phyloP scores from a whole-genome alignment of 306 rosid genomes.

The Urtica urens region DNA sequence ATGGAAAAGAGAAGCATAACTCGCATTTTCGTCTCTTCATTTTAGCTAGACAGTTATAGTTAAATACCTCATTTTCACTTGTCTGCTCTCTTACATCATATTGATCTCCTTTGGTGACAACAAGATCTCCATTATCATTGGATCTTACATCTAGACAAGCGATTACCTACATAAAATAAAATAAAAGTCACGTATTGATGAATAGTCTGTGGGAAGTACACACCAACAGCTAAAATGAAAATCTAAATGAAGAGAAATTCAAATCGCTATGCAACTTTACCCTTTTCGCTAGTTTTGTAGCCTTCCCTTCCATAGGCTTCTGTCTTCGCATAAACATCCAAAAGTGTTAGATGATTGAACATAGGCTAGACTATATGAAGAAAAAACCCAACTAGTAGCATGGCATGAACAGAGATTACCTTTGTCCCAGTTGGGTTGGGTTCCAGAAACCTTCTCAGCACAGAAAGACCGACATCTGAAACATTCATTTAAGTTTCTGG shows the following conservation, averaged over 20 bases:
- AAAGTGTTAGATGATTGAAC: slow-evolving; percentile 29
- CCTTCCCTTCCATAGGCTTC: slow-evolving; percentile 61
- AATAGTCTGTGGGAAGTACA: neutral
- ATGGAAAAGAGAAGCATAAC: slow-evolving; percentile 1
- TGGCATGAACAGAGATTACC: slow-evolving; percentile 55
- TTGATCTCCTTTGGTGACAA: slow-evolving; percentile 98
- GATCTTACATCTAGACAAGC: slow-evolving; percentile 97
- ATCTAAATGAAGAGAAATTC: neutral
- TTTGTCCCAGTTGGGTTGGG: slow-evolving; percentile 44
- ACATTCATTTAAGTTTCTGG: slow-evolving; percentile 19
- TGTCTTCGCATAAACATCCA: slow-evolving; percentile 56
- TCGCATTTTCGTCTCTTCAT: neutral
- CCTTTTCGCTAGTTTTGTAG: slow-evolving; percentile 81
- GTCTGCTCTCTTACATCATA: slow-evolving; percentile 91
- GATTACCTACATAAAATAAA: slow-evolving; percentile 52
- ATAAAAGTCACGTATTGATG: slow-evolving; percentile 3
- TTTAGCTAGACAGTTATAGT: neutral
- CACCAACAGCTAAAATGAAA: neutral
- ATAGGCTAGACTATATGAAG: slow-evolving; percentile 16
- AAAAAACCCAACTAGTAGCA: slow-evolving; percentile 12
- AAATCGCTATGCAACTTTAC: slow-evolving; percentile 29
- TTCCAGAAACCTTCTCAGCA: slow-evolving; percentile 79
- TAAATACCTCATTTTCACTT: slow-evolving; percentile 70
- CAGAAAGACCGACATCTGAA: slow-evolving; percentile 87
- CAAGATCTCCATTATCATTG: slow-evolving; percentile 90